Evolutionary conservation across 371 early-diverging fungal species (phyloP), one percentile per base, ranked within the genome.

Genomic region (Zopfochytrium polystomum): DNA sequence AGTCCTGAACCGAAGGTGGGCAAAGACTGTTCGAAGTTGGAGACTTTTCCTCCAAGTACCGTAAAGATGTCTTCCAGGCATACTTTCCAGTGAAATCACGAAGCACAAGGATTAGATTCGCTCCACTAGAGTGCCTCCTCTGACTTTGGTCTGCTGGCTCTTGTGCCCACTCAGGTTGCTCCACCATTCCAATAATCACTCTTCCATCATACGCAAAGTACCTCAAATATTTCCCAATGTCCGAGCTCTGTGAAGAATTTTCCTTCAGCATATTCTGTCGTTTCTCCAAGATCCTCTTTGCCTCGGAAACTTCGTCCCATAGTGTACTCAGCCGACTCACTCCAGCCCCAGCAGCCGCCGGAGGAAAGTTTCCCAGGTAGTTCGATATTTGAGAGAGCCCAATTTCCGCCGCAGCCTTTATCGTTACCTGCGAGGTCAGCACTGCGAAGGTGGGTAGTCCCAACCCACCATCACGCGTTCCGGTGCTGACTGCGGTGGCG

Each of bases 401-500:
- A 55, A 81, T 77, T 45, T 91, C 90, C 3, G 91, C 89, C 5
- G 89, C 86, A 66, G 80, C 78, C 48, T 87, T 85, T 11, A 91
- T 82, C 31, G 80, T 78, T 18, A 83, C 64, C 32, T 69, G 70
- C 38, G 75, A 61, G 13, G 70, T 63, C 48, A 77, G 58, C 22
- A 53, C 67, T 18, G 80, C 80, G 67, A 79, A 79, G 6, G 80
- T 75, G 5, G 76, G 68, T 5, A 77, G 23, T 0, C 77, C 79
- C n/a, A n/a, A n/a, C n/a, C n/a, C n/a, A 3, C 47, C 71, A 52
- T 74, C 72, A 43, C 65, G 67, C 7, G 60, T 62, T 27, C 54
- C 57, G 1, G 68, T 65, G 38, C 62, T 70, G 20, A 58, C 60
- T 35, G 33, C 13, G 25, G 42, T 9, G 2, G 49, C 20, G 3